Evolutionary conservation across 371 early-diverging fungal genomes (phyloP), one percentile per base, ranked within the genome.

Genomic region (Lichtheimia ornata): DNA sequence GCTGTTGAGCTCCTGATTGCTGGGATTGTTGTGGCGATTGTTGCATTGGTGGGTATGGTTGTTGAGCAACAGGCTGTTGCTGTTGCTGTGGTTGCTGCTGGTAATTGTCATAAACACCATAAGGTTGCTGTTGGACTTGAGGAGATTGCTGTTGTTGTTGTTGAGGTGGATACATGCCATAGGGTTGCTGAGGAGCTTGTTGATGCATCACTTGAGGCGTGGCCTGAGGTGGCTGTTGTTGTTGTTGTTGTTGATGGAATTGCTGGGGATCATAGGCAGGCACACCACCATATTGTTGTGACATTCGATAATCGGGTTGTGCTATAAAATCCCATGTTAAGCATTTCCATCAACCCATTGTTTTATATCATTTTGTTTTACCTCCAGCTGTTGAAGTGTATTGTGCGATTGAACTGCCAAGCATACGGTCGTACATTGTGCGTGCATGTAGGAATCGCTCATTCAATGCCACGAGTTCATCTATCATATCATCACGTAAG

Each of bases 391-490:
- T 53, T 2, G 35, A 35, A 7, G 72, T 44, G 40, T 84, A 84
- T 64, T 62, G 78, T n/a, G 77, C 75, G 61, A 84, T 63, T 0
- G 84, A 82, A 18, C 54, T 71, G 15, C 74, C 72, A 18, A 82
- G 69, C 73, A 84, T 79, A 22, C 69, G 58, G 35, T 84, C 84
- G 42, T 84, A 84, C 63, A 79, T 79, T 25, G 71, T 75, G 44
- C 81, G 71, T n/a, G 84, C 84, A 63, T 74, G 68, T 57, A 75
- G 65, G 59, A 82, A 84, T 61, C 81, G 80, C 42, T 82, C 77
- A 63, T 84, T 80, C 47, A 84, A 61, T 27, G 81, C 74, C 30
- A 84, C 76, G 53, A 84, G 59, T 43, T 84, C 82, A 65, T 84
- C 84, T 83, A 66, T 11, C 2, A 47, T 12, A 20, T 42, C 20